A percentile compares a stretch with the other conserved stretches of the same genome.
Conservation (phyloP, 306 rosid genomes). For the Mimosa pudica region DNA sequence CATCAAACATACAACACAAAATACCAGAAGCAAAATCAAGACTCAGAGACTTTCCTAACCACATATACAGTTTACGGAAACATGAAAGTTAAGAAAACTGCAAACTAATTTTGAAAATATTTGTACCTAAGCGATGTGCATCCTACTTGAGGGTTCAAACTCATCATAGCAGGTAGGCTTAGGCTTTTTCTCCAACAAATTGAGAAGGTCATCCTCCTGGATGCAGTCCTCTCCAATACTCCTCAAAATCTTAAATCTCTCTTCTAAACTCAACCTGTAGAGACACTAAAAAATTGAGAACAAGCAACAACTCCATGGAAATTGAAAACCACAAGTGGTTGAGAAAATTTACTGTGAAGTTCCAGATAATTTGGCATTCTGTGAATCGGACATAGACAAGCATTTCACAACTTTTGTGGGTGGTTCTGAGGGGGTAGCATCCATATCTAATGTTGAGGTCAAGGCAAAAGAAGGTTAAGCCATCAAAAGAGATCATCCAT, state of each 20-base stretch:
- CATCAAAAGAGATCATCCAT: background rate
- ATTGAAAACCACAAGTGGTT: background rate
- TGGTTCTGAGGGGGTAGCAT: background rate
- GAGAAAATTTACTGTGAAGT: conserved; percentile 44
- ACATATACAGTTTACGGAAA: background rate
- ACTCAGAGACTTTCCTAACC: background rate
- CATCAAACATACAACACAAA: background rate
- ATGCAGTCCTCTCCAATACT: conserved; percentile 92
- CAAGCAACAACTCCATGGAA: background rate
- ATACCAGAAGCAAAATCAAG: background rate
- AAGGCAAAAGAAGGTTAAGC: background rate
- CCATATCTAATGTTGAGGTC: background rate
- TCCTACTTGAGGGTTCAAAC: conserved; percentile 88
- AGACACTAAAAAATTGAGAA: background rate
- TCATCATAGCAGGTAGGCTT: conserved; percentile 85
- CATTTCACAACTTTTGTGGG: conserved; percentile 38
- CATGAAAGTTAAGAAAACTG: background rate
- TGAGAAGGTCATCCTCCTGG: conserved; percentile 78
- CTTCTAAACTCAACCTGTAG: conserved; percentile 50
- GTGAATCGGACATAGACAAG: conserved; percentile 39
- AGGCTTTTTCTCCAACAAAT: conserved; percentile 65
- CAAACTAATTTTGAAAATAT: background rate
- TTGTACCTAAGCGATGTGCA: conserved; percentile 93
- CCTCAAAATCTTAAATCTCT: conserved; percentile 57
- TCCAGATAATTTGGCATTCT: background rate